Evolutionary conservation across 2,329 filamentous ascomycete species (phyloP), one percentile per base, ranked within the genome.

Genomic region (Coniochaeta hoffmannii): DNA sequence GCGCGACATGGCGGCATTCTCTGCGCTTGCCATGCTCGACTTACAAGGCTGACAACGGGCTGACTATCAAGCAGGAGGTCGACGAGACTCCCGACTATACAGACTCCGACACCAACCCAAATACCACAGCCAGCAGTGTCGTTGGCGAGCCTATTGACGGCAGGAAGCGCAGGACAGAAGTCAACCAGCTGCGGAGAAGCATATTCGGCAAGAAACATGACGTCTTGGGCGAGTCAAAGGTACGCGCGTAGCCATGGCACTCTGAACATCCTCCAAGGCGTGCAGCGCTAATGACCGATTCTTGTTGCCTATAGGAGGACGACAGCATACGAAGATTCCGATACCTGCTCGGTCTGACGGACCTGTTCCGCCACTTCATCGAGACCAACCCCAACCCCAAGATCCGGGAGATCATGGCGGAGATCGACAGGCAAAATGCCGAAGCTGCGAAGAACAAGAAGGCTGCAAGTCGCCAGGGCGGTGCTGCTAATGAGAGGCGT

Each of bases 301-400:
- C 14, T 28, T 24, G 14, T 46, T 46, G 38, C 17, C 58, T 53
- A 49, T 55, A 93, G 89, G 93, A 97, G 75, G 90, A 97, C 77
- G 93, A 97, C 67, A 95, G 90, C 0, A 90, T 97, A 66, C 85
- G 93, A 63, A 82, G 94, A 68, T 99, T 99, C 70, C 87, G 91
- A 60, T 99, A 99, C 69, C 82, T 99, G 1, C 82, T 99, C 14
- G 95, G 95, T 26, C 78, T 99, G 53, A 99, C 94, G 15, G 94
- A 99, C 66, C 79, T 99, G 19, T 99, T 99, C 76, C 90, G 95
- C 61, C 94, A 99, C 73, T 99, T 99, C 71, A 99, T 99, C 73
- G 92, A 97, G 68, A 90, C 91, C 9, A 99, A 97, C 67, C 93
- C 92, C 5, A 92, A 99, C 67, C 93, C 94, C 15, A 90, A 89